Conservation (phyloP, 306 rosid species). For the Acacia melanoxylon region DNA sequence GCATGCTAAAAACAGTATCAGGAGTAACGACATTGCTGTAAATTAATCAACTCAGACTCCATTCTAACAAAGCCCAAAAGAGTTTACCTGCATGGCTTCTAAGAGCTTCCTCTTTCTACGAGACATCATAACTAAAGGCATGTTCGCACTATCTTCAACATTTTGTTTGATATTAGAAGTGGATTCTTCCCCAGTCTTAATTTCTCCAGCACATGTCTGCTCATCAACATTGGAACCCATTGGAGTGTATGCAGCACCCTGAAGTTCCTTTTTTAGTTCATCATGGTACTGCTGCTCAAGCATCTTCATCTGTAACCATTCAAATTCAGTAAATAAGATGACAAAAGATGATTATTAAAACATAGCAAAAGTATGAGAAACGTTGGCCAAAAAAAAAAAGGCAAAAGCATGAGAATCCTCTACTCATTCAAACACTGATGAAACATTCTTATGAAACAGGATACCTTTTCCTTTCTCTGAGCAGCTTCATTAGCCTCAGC, state of each 20-base stretch:
- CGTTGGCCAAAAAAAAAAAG: too few species aligned
- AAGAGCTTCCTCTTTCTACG: constrained; percentile 56
- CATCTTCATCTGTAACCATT: constrained; percentile 65
- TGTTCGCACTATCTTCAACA: constrained; percentile 37
- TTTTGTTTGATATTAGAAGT: constrained; percentile 39
- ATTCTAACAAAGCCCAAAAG: background rate
- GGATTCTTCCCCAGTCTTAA: constrained; percentile 46
- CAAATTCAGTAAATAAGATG: constrained; percentile 3
- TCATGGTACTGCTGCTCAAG: constrained; percentile 71
- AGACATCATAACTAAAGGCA: constrained; percentile 49
- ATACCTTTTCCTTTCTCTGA: constrained; percentile 69
- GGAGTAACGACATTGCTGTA: too few species aligned
- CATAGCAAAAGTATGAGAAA: background rate
- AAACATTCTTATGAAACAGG: background rate
- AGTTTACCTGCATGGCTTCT: constrained; percentile 71
- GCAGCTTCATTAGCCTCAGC: constrained; percentile 87
- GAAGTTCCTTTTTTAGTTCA: constrained; percentile 75
- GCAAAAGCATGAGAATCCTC: background rate
- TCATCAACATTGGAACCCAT: constrained; percentile 37
- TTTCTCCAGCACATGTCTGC: constrained; percentile 42
- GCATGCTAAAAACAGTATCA: background rate
- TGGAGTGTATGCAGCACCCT: constrained; percentile 45
- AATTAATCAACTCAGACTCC: background rate
- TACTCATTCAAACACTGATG: background rate
- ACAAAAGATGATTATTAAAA: background rate